Conservation (phyloP, 176 grass and related monocot genomes). For the Metroxylon sagu region DNA sequence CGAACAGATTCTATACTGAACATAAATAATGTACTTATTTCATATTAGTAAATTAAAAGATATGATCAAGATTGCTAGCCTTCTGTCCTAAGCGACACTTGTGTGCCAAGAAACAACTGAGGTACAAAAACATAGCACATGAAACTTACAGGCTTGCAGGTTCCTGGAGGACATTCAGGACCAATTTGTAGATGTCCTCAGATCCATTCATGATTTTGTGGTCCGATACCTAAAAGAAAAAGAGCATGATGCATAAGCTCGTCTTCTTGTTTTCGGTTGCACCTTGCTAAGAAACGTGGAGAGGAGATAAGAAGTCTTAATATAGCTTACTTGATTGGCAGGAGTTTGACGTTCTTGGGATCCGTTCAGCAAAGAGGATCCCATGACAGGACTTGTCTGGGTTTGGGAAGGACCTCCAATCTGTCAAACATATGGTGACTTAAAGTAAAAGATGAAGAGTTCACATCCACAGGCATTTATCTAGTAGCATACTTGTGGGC, state of each 20-base stretch:
- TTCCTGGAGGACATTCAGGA: constrained; percentile 68
- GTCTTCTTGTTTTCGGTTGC: too few species aligned
- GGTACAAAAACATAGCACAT: neutral
- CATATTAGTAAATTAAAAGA: too few species aligned
- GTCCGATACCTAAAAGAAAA: constrained; percentile 20
- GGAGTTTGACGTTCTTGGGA: constrained; percentile 28
- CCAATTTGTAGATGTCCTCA: constrained; percentile 44
- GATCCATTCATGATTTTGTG: constrained; percentile 16
- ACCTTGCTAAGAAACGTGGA: too few species aligned
- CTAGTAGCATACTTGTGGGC: too few species aligned
- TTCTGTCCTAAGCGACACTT: neutral
- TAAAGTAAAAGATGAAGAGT: constrained; percentile 6
- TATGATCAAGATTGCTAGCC: too few species aligned
- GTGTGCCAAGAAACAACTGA: neutral
- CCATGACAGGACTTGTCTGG: constrained; percentile 22
- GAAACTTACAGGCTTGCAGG: constrained; percentile 69
- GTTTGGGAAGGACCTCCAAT: constrained; percentile 25
- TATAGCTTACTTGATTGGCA: constrained; percentile 37
- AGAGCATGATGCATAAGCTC: too few species aligned
- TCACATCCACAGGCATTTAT: neutral
- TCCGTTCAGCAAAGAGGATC: constrained; percentile 25
- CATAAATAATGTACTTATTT: too few species aligned
- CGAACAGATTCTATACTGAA: too few species aligned
- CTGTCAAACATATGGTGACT: constrained; percentile 21
- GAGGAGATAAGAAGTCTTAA: constrained; percentile 6